Percentiles rank a stretch among this genome's conserved stretches.
Evolutionary conservation across 78 protist genomes (phyloP).

Genomic region (Goniomonas avonlea): DNA sequence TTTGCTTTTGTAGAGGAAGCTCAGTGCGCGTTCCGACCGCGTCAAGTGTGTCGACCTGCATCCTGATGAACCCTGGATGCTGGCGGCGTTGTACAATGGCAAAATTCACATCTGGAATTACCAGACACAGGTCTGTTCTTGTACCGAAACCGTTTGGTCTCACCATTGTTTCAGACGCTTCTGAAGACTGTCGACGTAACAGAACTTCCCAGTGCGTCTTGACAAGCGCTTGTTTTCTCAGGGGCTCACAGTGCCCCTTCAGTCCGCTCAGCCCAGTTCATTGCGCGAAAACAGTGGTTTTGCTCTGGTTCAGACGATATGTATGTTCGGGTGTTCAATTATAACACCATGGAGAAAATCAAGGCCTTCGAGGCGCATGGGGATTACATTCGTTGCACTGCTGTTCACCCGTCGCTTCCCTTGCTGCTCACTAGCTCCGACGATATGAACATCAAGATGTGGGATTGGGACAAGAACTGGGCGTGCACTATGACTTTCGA

Average conservation of each 20-base stretch:
- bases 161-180: conserved; percentile 43
- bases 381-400: conserved; percentile 91
- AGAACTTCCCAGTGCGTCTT: conserved; percentile 63
- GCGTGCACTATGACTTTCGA: conserved; percentile 68
- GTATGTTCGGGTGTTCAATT: conserved; percentile 82
- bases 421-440: conserved; percentile 83
- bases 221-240: neutral
- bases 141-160: neutral
- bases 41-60: conserved; percentile 97
- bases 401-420: conserved; percentile 94
- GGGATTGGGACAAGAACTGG: conserved; percentile 97
- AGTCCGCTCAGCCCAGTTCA: conserved; percentile 82
- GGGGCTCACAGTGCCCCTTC: too few species aligned
- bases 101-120: conserved; percentile 87
- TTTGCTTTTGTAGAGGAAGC: conserved; percentile 50
- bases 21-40: conserved; percentile 86
- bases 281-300: conserved; percentile 94
- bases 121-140: conserved; percentile 55
- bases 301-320: conserved; percentile 87
- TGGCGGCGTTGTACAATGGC: conserved; percentile 86
- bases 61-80: conserved; percentile 93
- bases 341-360: conserved; percentile 92
- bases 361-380: conserved; percentile 75
- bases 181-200: conserved; percentile 85
- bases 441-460: conserved; percentile 87